Conservation (phyloP, 2,329 filamentous ascomycete species). For the Rugonectria rugulosa region DNA sequence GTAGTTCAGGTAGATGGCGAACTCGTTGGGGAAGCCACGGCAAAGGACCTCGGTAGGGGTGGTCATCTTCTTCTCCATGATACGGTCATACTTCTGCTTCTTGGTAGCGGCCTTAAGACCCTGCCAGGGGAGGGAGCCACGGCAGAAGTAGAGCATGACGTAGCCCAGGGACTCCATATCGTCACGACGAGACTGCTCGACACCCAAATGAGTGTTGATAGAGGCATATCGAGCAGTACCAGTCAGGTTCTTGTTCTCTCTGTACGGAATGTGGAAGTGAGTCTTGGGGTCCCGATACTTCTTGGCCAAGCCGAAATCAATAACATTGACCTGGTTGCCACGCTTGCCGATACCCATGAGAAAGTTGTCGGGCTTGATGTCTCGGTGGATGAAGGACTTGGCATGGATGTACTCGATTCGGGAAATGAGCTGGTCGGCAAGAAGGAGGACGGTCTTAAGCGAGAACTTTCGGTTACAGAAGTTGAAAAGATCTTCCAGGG, state of each 20-base stretch:
- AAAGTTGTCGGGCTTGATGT: slow-evolving; percentile 99
- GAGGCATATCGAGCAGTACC: slow-evolving; percentile 98
- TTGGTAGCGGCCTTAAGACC: slow-evolving; percentile 97
- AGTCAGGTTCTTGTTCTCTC: slow-evolving; percentile 99
- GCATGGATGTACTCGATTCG: slow-evolving; percentile 99
- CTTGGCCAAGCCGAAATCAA: slow-evolving; percentile 98
- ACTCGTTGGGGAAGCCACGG: slow-evolving; percentile 99
- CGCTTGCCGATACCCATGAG: slow-evolving; percentile 99
- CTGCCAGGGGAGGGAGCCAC: slow-evolving; percentile 98
- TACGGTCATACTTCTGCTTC: slow-evolving; percentile 99
- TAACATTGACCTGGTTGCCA: slow-evolving; percentile 99
- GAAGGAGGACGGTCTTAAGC: slow-evolving; percentile 93
- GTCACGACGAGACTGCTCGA: slow-evolving; percentile 98
- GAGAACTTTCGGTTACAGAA: slow-evolving; percentile 99
- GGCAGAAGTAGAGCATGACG: slow-evolving; percentile 99
- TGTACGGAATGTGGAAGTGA: slow-evolving; percentile 99
- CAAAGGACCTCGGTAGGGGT: slow-evolving; percentile 98
- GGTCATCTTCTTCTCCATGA: slow-evolving; percentile 99
- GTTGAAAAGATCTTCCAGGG: slow-evolving; percentile 98
- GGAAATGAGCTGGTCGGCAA: slow-evolving; percentile 98
- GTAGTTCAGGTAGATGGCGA: slow-evolving; percentile 99
- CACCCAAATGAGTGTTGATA: slow-evolving; percentile 98
- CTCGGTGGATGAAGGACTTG: slow-evolving; percentile 99
- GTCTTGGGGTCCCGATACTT: slow-evolving; percentile 99
- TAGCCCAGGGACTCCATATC: slow-evolving; percentile 99